Evolutionary conservation across 176 grass and related monocot genomes (phyloP), one percentile per base, ranked within the genome.

Genomic region (Zoysia japonica): DNA sequence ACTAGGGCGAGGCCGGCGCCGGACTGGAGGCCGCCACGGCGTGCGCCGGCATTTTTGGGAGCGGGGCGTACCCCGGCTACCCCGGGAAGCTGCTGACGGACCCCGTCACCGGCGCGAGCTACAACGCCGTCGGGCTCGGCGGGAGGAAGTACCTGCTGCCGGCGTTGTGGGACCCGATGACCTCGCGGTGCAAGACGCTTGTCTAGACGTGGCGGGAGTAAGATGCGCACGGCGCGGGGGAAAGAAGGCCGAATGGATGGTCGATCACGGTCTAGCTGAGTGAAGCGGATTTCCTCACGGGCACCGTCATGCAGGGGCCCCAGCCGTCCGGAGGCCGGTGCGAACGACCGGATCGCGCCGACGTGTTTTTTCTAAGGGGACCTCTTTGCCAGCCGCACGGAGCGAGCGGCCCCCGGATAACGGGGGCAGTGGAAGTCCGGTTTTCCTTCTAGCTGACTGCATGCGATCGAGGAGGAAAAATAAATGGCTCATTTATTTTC

Each of bases 141-240:
- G 88, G 83, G 28, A 48, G 95, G 85, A 89, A 89, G 89, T 92
- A 89, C 79, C 67, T 98, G 48, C 84, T 98, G 0, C 95, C 95
- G 51, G 95, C 91, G 61, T 74, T 98, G 84, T 98, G 92, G 95
- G 89, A 94, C 67, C 95, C 92, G 37, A 71, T 43, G 39, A 90
- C 85, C 12, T 88, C 81, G 77, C 81, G 78, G 67, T 94, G 95
- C 82, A 90, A 74, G 49, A 82, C 86, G 42, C 83, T 90, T 17
- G 90, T 92, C 36, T 94, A 97, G 80, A 48, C 28, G 11, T 52
- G 39, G 7, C 50, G 16, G 38, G 36, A 13, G 51, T 14, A 39
- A 40, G 11, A 36, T 42, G 37, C 17, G 14, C 20, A 46, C 72
- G 0, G 79, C 65, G 28, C 15, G 28, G 28, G 28, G 28, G 28